Conservation (phyloP, 257 asterid genomes). For the Plectranthus barbatus region DNA sequence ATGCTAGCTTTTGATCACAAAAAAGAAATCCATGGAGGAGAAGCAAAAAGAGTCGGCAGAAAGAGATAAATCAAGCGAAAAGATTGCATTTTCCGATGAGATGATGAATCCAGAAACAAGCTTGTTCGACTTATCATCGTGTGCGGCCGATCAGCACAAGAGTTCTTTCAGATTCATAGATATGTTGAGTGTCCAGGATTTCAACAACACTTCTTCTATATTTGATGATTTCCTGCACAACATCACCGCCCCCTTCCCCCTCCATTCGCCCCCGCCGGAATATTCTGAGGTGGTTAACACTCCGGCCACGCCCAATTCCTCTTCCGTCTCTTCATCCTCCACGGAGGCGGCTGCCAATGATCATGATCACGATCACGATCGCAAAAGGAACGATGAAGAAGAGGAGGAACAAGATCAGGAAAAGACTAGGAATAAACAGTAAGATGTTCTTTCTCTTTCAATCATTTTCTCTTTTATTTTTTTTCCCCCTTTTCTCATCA, state of each 20-base stretch:
- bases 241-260: not conserved
- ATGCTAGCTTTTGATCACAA: conserved; percentile 2
- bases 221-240: conserved; percentile 32
- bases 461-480: not conserved
- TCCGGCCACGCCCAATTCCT: conserved; percentile 31
- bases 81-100: conserved; percentile 21
- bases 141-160: not conserved
- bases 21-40: conserved; percentile 29
- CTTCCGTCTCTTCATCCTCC: conserved; percentile 55
- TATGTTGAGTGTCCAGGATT: conserved; percentile 26
- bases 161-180: conserved; percentile 25
- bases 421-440: conserved; percentile 44
- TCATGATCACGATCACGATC: too few relatives aligned
- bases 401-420: conserved; percentile 32
- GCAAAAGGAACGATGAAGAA: conserved; percentile 13
- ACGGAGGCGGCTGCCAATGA: conserved; percentile 41
- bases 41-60: conserved; percentile 1
- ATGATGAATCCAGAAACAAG: conserved; percentile 11
- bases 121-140: conserved; percentile 14
- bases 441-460: not conserved
- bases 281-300: conserved; percentile 32
- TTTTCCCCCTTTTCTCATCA: not conserved
- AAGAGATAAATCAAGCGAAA: not conserved
- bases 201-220: conserved; percentile 18
- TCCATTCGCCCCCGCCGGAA: conserved; percentile 21